Conservation (phyloP, 1,284 basidiomycete species). For the Kwoniella shivajii region DNA sequence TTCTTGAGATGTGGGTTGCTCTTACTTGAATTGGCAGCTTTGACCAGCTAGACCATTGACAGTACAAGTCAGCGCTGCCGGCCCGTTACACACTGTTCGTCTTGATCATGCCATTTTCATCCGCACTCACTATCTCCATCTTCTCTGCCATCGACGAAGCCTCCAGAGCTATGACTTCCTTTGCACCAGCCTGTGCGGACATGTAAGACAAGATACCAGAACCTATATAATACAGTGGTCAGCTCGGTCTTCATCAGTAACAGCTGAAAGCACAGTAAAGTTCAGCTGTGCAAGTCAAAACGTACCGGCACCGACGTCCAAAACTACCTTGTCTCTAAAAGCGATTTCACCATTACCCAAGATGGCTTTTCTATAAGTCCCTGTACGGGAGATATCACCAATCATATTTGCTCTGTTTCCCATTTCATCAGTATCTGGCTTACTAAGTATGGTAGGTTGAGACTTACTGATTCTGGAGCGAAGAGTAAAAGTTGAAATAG, state of each 20-base stretch:
- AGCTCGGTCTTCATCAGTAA: not conserved
- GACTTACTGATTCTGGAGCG: constrained; percentile 49
- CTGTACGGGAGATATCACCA: constrained; percentile 51
- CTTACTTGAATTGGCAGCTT: constrained; percentile 43
- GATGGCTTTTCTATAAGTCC: constrained; percentile 54
- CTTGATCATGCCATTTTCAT: not conserved
- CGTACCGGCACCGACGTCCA: constrained; percentile 57
- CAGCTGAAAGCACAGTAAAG: not conserved
- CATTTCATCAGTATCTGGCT: not conserved
- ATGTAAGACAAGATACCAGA: constrained; percentile 59
- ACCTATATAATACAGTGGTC: constrained; percentile 37
- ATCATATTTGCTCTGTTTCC: constrained; percentile 54
- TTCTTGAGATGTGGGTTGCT: constrained; percentile 46
- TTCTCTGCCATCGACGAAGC: constrained; percentile 58
- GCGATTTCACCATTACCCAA: constrained; percentile 52
- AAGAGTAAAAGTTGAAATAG: constrained; percentile 52
- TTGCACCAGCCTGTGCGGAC: constrained; percentile 57
- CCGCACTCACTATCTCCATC: constrained; percentile 54
- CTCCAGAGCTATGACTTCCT: constrained; percentile 57
- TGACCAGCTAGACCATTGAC: constrained; percentile 41
- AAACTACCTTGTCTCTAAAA: constrained; percentile 49
- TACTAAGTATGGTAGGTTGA: not conserved
- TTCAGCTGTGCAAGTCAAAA: not conserved
- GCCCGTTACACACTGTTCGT: not conserved
- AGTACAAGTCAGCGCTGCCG: not conserved